A percentile compares a stretch with the other conserved stretches of the same genome.
Conservation (phyloP, 306 rosid species). For the Vigna unguiculata region DNA sequence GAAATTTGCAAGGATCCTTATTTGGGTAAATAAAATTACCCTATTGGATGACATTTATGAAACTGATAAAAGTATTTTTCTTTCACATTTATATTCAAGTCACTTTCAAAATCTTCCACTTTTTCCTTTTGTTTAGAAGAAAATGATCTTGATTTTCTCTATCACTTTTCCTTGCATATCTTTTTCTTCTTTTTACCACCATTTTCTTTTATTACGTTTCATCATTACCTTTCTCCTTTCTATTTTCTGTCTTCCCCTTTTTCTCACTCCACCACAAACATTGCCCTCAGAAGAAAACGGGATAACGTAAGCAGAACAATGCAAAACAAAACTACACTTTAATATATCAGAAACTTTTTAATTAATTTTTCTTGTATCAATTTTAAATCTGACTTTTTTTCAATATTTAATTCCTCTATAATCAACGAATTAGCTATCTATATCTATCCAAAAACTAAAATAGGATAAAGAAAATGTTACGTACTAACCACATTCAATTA, state of each 20-base stretch:
- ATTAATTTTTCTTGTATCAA: neutral
- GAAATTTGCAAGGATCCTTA: constrained; percentile 39
- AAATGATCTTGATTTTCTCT: neutral
- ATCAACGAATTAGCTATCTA: neutral
- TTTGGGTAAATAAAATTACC: constrained; percentile 33
- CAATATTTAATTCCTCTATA: neutral
- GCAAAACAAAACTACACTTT: neutral
- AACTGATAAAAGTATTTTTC: constrained; percentile 12
- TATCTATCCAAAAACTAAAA: neutral
- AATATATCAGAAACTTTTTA: neutral
- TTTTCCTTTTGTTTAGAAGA: neutral
- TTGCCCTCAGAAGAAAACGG: neutral
- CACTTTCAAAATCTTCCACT: constrained; percentile 9
- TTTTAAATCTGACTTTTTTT: neutral
- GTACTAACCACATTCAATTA: neutral
- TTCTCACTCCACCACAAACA: neutral
- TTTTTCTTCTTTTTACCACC: neutral
- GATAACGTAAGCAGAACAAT: neutral
- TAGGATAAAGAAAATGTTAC: neutral
- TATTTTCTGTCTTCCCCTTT: neutral
- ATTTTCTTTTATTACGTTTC: no score
- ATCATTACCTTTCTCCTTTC: neutral
- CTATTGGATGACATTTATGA: constrained; percentile 23
- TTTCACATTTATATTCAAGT: constrained; percentile 8
- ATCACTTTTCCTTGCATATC: neutral